phyloP scores from a whole-genome alignment of 2,329 filamentous ascomycete species.

The Blastomyces parvus region DNA sequence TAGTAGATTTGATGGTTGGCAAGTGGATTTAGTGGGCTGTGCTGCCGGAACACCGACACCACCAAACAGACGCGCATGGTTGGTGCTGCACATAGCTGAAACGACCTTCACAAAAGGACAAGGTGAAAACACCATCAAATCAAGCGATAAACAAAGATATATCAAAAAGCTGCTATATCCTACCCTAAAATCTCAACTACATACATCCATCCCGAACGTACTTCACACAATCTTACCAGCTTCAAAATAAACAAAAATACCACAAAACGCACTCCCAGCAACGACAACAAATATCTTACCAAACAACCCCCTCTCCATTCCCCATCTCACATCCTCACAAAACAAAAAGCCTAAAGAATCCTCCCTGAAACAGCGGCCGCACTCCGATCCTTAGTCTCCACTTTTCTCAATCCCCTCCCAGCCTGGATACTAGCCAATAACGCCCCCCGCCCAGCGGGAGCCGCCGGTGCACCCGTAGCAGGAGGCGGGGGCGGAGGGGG shows the following conservation, averaged over 20 bases:
- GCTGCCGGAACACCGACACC: too few relatives aligned
- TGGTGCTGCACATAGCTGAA: too few relatives aligned
- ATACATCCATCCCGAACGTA: neutral
- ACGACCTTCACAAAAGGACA: neutral
- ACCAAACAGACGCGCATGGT: too few relatives aligned
- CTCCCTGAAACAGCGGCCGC: slow-evolving; percentile 61
- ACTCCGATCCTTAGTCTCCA: slow-evolving; percentile 81
- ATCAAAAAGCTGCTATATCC: neutral
- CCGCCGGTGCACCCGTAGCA: slow-evolving; percentile 32
- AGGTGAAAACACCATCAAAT: neutral
- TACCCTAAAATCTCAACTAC: neutral
- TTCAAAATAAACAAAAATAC: neutral
- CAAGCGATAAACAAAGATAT: neutral
- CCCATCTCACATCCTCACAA: neutral
- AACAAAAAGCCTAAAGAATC: slow-evolving; percentile 43
- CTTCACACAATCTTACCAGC: neutral
- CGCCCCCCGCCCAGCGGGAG: slow-evolving; percentile 39
- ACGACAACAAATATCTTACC: neutral
- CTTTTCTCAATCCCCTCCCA: slow-evolving; percentile 74
- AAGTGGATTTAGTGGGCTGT: too few relatives aligned
- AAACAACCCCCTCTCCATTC: neutral
- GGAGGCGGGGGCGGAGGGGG: slow-evolving; percentile 29
- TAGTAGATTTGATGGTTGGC: too few relatives aligned
- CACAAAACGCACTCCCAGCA: neutral
- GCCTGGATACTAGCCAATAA: slow-evolving; percentile 75